A percentile compares a stretch with the other conserved stretches of the same genome.
Conservation (phyloP, 1,284 basidiomycete genomes). For the Leccinum fallax region DNA sequence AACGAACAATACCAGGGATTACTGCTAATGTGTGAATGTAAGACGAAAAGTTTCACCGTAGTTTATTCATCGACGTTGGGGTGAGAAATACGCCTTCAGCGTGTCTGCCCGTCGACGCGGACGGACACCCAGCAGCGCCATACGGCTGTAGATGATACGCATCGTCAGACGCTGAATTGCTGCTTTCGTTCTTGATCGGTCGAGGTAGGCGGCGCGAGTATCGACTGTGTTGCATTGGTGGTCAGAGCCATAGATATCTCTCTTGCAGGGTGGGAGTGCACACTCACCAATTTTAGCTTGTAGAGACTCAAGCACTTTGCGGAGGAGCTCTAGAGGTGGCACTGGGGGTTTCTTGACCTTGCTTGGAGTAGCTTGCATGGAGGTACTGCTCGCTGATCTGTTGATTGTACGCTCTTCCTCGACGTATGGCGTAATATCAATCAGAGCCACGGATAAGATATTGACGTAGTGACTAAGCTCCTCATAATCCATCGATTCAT, state of each 20-base stretch:
- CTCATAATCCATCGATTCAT: slow-evolving; percentile 56
- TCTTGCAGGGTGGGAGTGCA: neutral
- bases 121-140: slow-evolving; percentile 33
- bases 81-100: slow-evolving; percentile 34
- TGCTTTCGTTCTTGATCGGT: slow-evolving; percentile 69
- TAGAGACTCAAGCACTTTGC: slow-evolving; percentile 47
- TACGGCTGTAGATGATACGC: slow-evolving; percentile 64
- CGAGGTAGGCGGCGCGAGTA: slow-evolving; percentile 69
- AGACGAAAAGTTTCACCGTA: neutral
- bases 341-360: slow-evolving; percentile 38
- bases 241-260: neutral
- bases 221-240: slow-evolving; percentile 48
- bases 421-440: slow-evolving; percentile 59
- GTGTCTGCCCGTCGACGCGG: slow-evolving; percentile 28
- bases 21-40: neutral
- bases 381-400: slow-evolving; percentile 15
- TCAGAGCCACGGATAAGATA: slow-evolving; percentile 57
- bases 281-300: slow-evolving; percentile 66
- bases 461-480: slow-evolving; percentile 54
- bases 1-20: neutral
- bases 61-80: slow-evolving; percentile 22
- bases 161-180: slow-evolving; percentile 61
- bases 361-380: slow-evolving; percentile 32
- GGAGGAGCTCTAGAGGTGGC: slow-evolving; percentile 50
- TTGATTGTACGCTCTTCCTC: slow-evolving; percentile 42